phyloP scores from a whole-genome alignment of 2,329 filamentous ascomycete genomes.

The Trichothecium sympodiale region DNA sequence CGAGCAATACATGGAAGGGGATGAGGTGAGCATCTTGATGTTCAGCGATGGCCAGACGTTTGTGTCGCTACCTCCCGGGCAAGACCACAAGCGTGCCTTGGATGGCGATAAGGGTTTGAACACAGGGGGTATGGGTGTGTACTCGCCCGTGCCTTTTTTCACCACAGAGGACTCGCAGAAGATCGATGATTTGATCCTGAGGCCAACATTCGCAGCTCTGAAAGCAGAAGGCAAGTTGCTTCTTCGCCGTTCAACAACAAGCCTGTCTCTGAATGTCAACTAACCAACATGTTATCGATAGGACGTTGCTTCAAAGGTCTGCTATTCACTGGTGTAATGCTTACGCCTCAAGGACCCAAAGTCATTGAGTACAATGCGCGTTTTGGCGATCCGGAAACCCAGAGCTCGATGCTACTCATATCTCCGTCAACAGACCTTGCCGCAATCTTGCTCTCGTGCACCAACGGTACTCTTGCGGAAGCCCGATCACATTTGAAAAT shows the following conservation, averaged over 20 bases:
- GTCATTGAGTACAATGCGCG: conserved; percentile 84
- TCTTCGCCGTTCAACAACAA: background rate
- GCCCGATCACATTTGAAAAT: conserved; percentile 54
- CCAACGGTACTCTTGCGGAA: conserved; percentile 56
- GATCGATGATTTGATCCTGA: conserved; percentile 47
- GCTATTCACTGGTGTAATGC: conserved; percentile 76
- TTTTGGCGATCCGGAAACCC: conserved; percentile 81
- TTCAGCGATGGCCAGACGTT: conserved; percentile 58
- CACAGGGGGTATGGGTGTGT: conserved; percentile 68
- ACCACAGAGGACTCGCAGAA: conserved; percentile 38
- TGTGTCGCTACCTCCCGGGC: conserved; percentile 54
- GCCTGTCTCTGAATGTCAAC: background rate
- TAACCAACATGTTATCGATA: background rate
- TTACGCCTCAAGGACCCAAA: conserved; percentile 64
- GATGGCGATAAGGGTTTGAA: conserved; percentile 61
- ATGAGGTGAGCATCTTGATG: conserved; percentile 57
- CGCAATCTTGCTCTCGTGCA: conserved; percentile 72
- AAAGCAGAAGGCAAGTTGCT: conserved; percentile 34
- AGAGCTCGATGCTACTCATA: conserved; percentile 68
- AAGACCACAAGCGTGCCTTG: conserved; percentile 62
- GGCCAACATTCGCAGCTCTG: conserved; percentile 55
- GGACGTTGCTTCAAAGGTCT: conserved; percentile 49
- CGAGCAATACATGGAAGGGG: conserved; percentile 59
- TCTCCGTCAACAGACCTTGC: conserved; percentile 68
- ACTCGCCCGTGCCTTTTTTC: conserved; percentile 51